Percentiles rank a stretch among this genome's conserved stretches.
Conservation (phyloP, 2,329 filamentous ascomycete species). For the Colletotrichum sp. region DNA sequence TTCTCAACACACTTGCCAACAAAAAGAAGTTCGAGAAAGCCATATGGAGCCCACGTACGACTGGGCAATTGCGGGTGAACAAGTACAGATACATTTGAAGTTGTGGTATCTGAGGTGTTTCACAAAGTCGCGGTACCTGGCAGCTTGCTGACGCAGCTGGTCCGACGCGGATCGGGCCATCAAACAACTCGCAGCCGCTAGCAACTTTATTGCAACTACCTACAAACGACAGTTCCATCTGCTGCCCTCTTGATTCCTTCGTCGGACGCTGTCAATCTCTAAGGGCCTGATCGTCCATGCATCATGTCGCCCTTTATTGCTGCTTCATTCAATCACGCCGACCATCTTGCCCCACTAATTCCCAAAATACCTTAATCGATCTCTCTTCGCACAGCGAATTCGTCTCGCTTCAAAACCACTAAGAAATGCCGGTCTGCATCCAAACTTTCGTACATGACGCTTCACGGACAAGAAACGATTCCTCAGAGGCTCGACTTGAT, state of each 20-base stretch:
- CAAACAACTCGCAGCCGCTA: not conserved
- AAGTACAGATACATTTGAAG: not conserved
- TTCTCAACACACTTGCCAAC: no score
- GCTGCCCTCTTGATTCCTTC: not conserved
- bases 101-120: not conserved
- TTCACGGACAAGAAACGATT: no score
- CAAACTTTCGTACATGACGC: not conserved
- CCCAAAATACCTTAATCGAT: not conserved
- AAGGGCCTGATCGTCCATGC: not conserved
- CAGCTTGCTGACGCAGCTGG: not conserved
- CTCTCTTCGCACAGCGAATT: not conserved
- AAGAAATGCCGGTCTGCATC: not conserved
- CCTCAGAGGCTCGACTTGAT: conserved; percentile 23
- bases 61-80: not conserved
- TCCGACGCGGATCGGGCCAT: not conserved
- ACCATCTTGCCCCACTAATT: not conserved
- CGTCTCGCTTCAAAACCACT: not conserved
- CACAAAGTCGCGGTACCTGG: not conserved
- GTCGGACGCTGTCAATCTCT: not conserved
- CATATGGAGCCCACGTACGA: no score
- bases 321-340: not conserved
- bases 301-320: not conserved
- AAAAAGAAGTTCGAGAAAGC: no score
- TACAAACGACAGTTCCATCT: not conserved
- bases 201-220: not conserved